phyloP scores from a whole-genome alignment of 108 stramenopile species.

The Cyclostephanos tholiformis region DNA sequence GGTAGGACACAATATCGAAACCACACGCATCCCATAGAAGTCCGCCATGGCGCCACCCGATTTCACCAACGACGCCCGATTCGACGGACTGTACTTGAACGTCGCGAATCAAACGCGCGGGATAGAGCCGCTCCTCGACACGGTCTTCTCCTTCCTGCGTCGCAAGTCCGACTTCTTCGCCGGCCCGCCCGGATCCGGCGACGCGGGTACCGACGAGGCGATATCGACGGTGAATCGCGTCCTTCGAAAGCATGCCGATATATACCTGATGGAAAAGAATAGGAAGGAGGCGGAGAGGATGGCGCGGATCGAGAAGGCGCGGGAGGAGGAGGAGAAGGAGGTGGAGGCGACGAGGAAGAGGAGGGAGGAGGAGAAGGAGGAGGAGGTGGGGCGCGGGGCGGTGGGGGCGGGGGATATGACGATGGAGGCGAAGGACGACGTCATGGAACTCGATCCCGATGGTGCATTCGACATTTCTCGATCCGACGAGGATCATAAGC shows the following conservation, averaged over 20 bases:
- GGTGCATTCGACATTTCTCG: slow-evolving; percentile 74
- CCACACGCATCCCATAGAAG: too few relatives aligned
- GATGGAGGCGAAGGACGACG: slow-evolving; percentile 48
- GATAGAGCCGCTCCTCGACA: slow-evolving; percentile 97
- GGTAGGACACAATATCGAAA: too few relatives aligned
- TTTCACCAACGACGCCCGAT: slow-evolving; percentile 90
- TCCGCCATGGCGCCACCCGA: slow-evolving; percentile 11
- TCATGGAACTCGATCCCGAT: slow-evolving; percentile 77
- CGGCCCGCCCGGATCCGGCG: slow-evolving; percentile 38
- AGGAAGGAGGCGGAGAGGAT: slow-evolving; percentile 48
- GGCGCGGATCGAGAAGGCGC: slow-evolving; percentile 63
- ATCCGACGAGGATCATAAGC: background rate
- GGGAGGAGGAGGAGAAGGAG: slow-evolving; percentile 45
- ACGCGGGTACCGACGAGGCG: slow-evolving; percentile 39
- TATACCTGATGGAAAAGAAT: slow-evolving; percentile 50
- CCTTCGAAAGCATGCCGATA: slow-evolving; percentile 69
- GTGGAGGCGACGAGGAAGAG: slow-evolving; percentile 36
- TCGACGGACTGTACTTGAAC: slow-evolving; percentile 96
- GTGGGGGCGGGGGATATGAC: slow-evolving; percentile 13
- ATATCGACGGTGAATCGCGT: slow-evolving; percentile 82
- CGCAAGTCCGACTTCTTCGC: slow-evolving; percentile 99
- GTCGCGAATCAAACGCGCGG: slow-evolving; percentile 93
- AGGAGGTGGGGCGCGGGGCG: background rate
- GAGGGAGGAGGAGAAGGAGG: background rate
- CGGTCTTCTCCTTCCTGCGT: slow-evolving; percentile 95